Base-by-base conservation (phyloP, 2,329 filamentous ascomycete species). In the Sarocladium kiliense region DNA sequence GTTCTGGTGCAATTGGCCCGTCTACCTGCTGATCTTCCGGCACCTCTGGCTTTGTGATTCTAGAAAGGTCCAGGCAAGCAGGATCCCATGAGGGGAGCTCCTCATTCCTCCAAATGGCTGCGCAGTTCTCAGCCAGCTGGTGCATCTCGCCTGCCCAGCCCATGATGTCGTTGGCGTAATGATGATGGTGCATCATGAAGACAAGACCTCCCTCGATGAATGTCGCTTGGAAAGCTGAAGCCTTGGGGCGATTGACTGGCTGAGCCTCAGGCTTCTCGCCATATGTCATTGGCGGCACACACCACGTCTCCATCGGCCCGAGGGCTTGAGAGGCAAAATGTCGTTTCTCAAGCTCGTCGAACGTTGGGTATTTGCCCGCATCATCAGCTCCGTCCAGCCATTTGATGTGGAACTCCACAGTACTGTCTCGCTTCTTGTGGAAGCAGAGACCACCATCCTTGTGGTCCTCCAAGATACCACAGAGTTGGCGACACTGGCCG, bases 91-190 rank as follows among this genome's bases (percentile, higher is more conserved):
- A n/a, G n/a, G n/a, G n/a, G n/a, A n/a, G n/a, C n/a, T n/a, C n/a
- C n/a, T n/a, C n/a, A n/a, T n/a, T n/a, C n/a, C n/a, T n/a, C n/a
- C n/a, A n/a, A n/a, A n/a, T n/a, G n/a, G n/a, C n/a, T n/a, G n/a
- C n/a, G n/a, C n/a, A n/a, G n/a, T n/a, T n/a, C n/a, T n/a, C n/a
- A n/a, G n/a, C n/a, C n/a, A n/a, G n/a, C n/a, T n/a, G n/a, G n/a
- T n/a, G n/a, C n/a, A n/a, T n/a, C n/a, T n/a, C n/a, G n/a, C n/a
- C n/a, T n/a, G n/a, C n/a, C n/a, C n/a, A n/a, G n/a, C n/a, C n/a
- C n/a, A n/a, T n/a, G n/a, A 74, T 61, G 57, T 77, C 73, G 56
- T 72, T 73, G 41, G 68, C 59, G 49, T 71, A 77, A 55, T 77
- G 74, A 44, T 77, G 74, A 51, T 65, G 61, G 39, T 76, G 72